phyloP scores from a whole-genome alignment of 176 grass and related monocot genomes.

The Tillandsia fasciculata region DNA sequence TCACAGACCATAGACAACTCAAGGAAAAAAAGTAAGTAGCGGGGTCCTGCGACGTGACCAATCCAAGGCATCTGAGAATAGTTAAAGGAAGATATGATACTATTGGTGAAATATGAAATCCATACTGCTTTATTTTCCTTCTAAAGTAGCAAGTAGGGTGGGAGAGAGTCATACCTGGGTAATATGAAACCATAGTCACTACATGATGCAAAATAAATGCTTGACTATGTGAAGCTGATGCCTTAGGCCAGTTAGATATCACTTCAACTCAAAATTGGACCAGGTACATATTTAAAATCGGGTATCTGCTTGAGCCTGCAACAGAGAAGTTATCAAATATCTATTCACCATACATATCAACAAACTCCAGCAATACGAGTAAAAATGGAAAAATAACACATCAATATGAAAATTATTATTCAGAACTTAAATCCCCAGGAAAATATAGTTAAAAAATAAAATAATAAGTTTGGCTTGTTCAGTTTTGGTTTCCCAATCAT shows the following conservation, averaged over 20 bases:
- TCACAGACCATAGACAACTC: too few relatives aligned
- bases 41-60: too few relatives aligned
- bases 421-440: too few relatives aligned
- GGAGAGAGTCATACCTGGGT: not conserved
- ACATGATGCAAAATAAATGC: not conserved
- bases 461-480: not conserved
- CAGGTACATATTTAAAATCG: constrained; percentile 70
- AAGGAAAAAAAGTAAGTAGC: too few relatives aligned
- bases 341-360: not conserved
- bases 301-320: constrained; percentile 71
- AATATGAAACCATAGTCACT: not conserved
- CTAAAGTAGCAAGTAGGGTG: not conserved
- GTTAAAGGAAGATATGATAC: not conserved
- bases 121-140: not conserved
- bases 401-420: too few relatives aligned
- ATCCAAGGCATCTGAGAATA: not conserved
- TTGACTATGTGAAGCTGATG: not conserved
- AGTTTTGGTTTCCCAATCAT: not conserved
- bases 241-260: not conserved
- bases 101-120: not conserved
- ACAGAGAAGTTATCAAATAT: constrained; percentile 8
- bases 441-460: not conserved
- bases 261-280: constrained; percentile 57
- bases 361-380: too few relatives aligned
- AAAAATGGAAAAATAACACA: too few relatives aligned